Percentiles rank a stretch among this genome's conserved stretches.
These are phyloP conservation scores for Plasmopara viticola DNA, from an alignment of 352 stramenopile genomes.

Conservation along the genomic window DNA sequence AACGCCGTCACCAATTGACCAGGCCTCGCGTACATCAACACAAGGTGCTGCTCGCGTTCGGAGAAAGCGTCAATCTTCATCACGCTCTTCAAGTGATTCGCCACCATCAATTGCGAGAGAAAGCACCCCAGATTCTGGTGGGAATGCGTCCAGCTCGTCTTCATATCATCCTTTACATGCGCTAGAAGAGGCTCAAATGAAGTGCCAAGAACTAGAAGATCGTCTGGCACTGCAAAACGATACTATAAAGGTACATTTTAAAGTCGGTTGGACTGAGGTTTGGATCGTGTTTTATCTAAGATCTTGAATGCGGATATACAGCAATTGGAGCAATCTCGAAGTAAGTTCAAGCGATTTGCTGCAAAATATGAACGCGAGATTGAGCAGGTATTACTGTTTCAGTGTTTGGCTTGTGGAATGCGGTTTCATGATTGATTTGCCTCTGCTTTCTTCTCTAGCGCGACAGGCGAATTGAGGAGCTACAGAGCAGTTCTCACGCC, in stretches of 20 bases:
- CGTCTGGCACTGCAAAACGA: conserved; percentile 61
- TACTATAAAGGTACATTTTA: conserved; percentile 64
- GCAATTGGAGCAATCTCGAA: conserved; percentile 78
- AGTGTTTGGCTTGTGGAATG: neutral
- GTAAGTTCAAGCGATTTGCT: conserved; percentile 82
- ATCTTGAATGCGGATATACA: conserved; percentile 13
- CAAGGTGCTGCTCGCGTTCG: neutral
- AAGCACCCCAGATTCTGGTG: conserved; percentile 24
- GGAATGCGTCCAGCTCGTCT: conserved; percentile 31
- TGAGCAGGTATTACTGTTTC: conserved; percentile 42
- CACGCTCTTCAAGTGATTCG: conserved; percentile 14
- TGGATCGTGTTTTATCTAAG: too few relatives aligned
- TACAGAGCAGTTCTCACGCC: conserved; percentile 38
- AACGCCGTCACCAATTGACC: conserved; percentile 19
- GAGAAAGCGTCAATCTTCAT: conserved; percentile 13
- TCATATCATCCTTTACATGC: conserved; percentile 59
- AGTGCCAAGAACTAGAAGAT: conserved; percentile 77
- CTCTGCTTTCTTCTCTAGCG: conserved; percentile 20
- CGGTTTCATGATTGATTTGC: neutral
- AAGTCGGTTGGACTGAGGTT: neutral
- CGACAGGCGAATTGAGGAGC: conserved; percentile 41
- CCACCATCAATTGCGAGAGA: conserved; percentile 17
- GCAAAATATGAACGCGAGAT: conserved; percentile 83
- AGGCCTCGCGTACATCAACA: conserved; percentile 9
- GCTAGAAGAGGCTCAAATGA: conserved; percentile 60